Base-by-base conservation (phyloP, 768 basidiomycete species). In the Calocera cornea region DNA sequence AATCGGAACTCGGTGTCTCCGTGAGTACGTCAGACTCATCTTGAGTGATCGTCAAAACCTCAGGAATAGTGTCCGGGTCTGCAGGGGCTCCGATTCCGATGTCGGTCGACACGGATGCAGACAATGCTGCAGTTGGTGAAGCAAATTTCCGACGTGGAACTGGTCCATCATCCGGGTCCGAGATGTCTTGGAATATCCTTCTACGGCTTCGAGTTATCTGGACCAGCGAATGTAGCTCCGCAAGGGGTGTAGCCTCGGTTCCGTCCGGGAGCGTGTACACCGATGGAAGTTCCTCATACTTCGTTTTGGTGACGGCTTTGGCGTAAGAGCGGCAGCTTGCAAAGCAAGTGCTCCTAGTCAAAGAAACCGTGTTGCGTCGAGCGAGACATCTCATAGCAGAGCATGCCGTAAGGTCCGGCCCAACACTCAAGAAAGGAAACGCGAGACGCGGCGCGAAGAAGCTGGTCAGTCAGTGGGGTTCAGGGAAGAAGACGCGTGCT, bases 281-380 rank as follows among this genome's bases (percentile, higher is more conserved):
- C 27, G 78, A 77, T 14, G 89, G 89, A 3, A 91, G 79, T 31
- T 89, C 86, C 19, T 78, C 73, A 65, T 80, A 82, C 44, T 78
- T 82, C 73, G 86, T 90, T 69, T 74, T 81, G 0, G 80, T 83
- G 68, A 70, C 72, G 68, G 60, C 68, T 73, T 74, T 74, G 73
- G 54, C 54, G 31, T 33, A 33, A 7, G 19, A 12, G 22, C 54
- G 16, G 27, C 10, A 16, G 14, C 10, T 60, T 19, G 54, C 22
- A 60, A 60, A 27, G 31, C 7, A 60, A 33, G 31, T 5, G 14
- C 54, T 2, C 31, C 54, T 11, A 60, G 31, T 11, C 24, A 60
- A 14, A 33, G 27, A 60, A 27, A 60, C 14, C 7, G 27, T 31
- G 24, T 2, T 60, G 22, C 54, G 54, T 60, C 54, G 54, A 27